Evolutionary conservation across 1,139 yeast genomes (phyloP).

Genomic region (Diutina mesorugosa): DNA sequence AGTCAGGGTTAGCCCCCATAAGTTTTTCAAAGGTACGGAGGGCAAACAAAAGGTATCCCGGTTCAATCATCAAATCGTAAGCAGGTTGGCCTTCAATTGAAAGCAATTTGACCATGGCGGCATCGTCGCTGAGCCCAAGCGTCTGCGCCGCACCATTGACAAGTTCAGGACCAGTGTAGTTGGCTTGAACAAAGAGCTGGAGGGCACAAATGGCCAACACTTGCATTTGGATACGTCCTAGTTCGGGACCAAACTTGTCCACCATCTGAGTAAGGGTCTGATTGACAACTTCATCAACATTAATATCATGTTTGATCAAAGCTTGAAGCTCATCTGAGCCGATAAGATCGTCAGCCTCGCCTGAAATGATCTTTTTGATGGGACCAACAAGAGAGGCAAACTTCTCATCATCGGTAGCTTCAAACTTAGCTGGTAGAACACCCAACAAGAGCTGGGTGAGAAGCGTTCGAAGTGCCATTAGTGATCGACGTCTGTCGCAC

Average conservation of each 20-base stretch:
- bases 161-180: conserved; percentile 74
- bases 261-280: neutral
- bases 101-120: conserved; percentile 20
- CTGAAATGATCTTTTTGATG: neutral
- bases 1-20: conserved; percentile 16
- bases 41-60: conserved; percentile 37
- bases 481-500: neutral
- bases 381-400: neutral
- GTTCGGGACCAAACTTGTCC: neutral
- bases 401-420: neutral
- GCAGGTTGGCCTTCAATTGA: conserved; percentile 50
- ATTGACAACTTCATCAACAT: neutral
- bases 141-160: conserved; percentile 14
- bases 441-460: neutral
- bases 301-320: neutral
- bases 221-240: conserved; percentile 9
- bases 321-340: neutral
- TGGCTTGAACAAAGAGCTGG: conserved; percentile 61
- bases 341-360: neutral
- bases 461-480: neutral
- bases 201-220: conserved; percentile 42
- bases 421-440: neutral
- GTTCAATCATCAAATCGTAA: conserved; percentile 45
- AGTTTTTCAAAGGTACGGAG: conserved; percentile 39
- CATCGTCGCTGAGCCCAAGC: conserved; percentile 15